Base-by-base conservation (phyloP, 2,329 filamentous ascomycete genomes). In the Nigrospora oryzae region DNA sequence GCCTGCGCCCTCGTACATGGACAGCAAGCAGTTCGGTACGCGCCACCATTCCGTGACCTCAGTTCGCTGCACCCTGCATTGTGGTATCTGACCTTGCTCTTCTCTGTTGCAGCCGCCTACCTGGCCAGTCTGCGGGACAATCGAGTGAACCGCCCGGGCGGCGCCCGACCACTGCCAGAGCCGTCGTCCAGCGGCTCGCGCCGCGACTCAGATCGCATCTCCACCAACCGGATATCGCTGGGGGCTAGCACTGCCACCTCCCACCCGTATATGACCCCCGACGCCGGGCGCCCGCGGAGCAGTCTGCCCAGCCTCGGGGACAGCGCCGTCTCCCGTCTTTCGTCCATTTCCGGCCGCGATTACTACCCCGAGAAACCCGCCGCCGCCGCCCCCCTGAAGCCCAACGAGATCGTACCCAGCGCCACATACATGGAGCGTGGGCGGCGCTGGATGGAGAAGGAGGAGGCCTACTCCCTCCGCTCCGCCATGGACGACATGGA, bases 401-500 rank as follows among this genome's bases (percentile, higher is more conserved):
- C 79, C 2, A 77, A 74, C 3, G 73, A 81, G 42, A 73, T 84
- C 40, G 79, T 84, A 14, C 77, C 81, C 7, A 85, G 74, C 48
- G 71, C 79, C 37, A 79, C 76, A 8, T 89, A 89, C 61, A 82
- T 86, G 45, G 86, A 89, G 62, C 77, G 81, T 46, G 84, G 83
- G 15, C 78, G 81, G 57, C 71, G 85, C 54, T 88, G 84, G 83
- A 86, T 87, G 77, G 86, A 90, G 61, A 86, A 85, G 61, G 84
- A 89, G 57, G 86, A 90, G 63, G 83, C 79, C 4, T 74, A 75
- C 33, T 84, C 84, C 16, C 64, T 90, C 47, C 77, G 83, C 15
- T 74, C 81, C 49, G 85, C 86, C 11, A 79, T 90, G 72, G 79
- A 88, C 52, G 81, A 86, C 54, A 78, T 89, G 74, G 78, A 86